These are phyloP conservation scores for Arthrobotrys sinensis DNA, from an alignment of 2,329 filamentous ascomycete species.

Conservation along the genomic window DNA sequence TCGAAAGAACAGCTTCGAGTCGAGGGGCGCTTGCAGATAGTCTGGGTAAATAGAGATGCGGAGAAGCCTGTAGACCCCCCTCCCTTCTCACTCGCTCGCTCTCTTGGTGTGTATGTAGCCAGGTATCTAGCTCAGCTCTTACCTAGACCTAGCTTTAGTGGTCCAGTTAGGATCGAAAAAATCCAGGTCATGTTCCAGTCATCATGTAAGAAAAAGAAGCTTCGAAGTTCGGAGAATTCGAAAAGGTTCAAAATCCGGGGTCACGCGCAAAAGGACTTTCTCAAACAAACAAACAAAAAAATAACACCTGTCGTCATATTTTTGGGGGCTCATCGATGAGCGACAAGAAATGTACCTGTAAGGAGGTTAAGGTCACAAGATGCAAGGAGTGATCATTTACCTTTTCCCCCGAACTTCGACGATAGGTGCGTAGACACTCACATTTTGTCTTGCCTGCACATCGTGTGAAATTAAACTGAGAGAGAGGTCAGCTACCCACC, in stretches of 20 bases:
- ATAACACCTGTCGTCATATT: conserved; percentile 6
- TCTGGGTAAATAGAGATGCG: conserved; percentile 29
- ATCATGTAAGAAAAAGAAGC: not conserved
- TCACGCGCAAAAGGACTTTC: conserved; percentile 4
- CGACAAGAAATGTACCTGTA: not conserved
- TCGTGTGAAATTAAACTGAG: not conserved
- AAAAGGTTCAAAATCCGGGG: not conserved
- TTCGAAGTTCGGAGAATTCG: conserved; percentile 12
- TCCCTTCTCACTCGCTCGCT: no score
- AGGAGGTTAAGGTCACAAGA: conserved; percentile 13
- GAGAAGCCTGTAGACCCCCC: conserved; percentile 16
- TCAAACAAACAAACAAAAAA: conserved; percentile 3
- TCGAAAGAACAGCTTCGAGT: conserved; percentile 17
- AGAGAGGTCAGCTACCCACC: conserved; percentile 14
- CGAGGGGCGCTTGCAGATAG: not conserved
- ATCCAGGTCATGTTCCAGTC: conserved; percentile 11
- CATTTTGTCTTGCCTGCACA: no score
- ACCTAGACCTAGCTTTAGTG: no score
- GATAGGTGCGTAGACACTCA: conserved; percentile 31
- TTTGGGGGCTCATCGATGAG: conserved; percentile 4
- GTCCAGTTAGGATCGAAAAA: not conserved
- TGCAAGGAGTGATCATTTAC: not conserved
- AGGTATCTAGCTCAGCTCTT: not conserved
- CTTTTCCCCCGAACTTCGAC: conserved; percentile 25
- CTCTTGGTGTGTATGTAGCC: not conserved